Evolutionary conservation across 306 rosid genomes (phyloP), one percentile per base, ranked within the genome.

Genomic region (Parietaria judaica): DNA sequence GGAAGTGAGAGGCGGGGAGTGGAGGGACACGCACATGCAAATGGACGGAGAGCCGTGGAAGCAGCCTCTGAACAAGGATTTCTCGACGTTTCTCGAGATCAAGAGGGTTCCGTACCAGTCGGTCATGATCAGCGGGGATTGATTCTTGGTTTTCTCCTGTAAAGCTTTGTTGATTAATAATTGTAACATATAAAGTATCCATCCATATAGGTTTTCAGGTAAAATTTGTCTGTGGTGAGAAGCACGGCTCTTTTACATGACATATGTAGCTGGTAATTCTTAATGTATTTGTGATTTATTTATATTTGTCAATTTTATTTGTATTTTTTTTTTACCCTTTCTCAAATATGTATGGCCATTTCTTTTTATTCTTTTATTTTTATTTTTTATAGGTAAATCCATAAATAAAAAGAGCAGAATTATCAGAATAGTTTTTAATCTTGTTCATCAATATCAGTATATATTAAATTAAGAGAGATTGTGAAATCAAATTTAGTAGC

Each of bases 21-120:
- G 97, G 99, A 84, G 61, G 76, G 70, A 86, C 59, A 75, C 76
- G 14, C 89, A 81, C 65, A 58, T 94, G 85, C 99, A 94, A 75
- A 84, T 94, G 97, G 99, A 94, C 49, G 99, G 99, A 54, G 99
- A 94, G 62, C 99, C 99, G 44, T 94, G 99, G 99, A 89, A 88
- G 70, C 99, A 88, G 75, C 89, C 89, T 53, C 52, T 84, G 81
- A 79, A 63, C 72, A 70, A 78, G 48, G 83, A 86, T 14, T 84
- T 64, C 69, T 86, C 97, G 0, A 88, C 97, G 3, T 78, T 79
- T 11, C 85, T 94, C n/a, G 99, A 94, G 51, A 94, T 94, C 66
- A 88, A 81, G 78, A 86, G 83, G 78, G 95, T 84, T 77, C 95
- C 95, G 54, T 81, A 68, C 71, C 94, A 86, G 45, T 88, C 97